Base-by-base conservation (phyloP, 345 rosid genomes). In the Euphorbia tirucalli region DNA sequence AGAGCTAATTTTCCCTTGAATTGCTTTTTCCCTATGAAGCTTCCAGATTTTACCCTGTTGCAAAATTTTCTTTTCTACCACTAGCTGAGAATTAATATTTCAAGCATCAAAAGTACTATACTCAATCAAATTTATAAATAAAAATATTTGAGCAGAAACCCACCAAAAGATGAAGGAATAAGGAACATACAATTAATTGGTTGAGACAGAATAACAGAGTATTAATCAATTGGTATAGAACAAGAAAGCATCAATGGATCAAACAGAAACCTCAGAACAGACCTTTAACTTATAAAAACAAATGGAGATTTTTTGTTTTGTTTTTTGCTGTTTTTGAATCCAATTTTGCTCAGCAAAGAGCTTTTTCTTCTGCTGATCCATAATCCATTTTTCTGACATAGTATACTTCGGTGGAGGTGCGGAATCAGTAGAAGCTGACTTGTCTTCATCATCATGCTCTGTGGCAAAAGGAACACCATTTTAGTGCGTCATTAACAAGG, bases 381-480 rank as follows among this genome's bases (percentile, higher is more conserved):
- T 78, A 65, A 93, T 79, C 98, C 96, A 93, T 64, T 87, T 93
- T 83, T 93, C 94, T 65, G 82, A 85, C 94, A 89, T 89, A 31
- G 96, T 90, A 74, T 80, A 79, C 85, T 84, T 89, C 48, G 93
- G 93, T 68, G 87, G 72, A 50, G 82, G 87, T 49, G 68, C 81
- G 21, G 77, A 62, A 74, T 79, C 84, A 66, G 69, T 55, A 75
- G 79, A 70, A 61, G 78, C 74, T 46, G 82, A 79, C 69, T 68
- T 85, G 71, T 79, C 91, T 74, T 85, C 93, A 73, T 79, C 87
- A 18, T 80, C 89, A 73, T 86, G 86, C 63, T 83, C 90, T 77
- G 81, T 61, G 22, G 81, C 61, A 74, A 74, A 67, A 72, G 41
- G 68, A 62, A 75, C 21, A 43, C 52, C 83, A 81, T 67, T 78